Evolutionary conservation across 495 filamentous ascomycete species (phyloP).

Genomic region (Geoglossum glabrum): DNA sequence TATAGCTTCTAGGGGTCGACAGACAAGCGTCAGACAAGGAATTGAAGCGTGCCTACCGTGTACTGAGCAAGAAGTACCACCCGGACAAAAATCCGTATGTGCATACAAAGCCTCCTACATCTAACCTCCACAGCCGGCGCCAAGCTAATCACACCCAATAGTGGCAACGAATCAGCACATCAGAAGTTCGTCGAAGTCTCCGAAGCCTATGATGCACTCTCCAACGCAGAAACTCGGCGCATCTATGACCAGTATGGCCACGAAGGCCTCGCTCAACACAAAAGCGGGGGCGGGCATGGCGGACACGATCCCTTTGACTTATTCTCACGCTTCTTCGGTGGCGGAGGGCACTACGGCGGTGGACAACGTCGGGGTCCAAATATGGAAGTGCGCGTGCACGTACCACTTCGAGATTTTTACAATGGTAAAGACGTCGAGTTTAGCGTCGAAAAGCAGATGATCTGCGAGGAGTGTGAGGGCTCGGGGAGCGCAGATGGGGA

Average conservation of each 20-base stretch:
- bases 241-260: conserved; percentile 95
- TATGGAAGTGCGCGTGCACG: conserved; percentile 69
- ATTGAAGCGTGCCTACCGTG: conserved; percentile 91
- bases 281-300: conserved; percentile 40
- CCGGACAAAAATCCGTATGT: conserved; percentile 96
- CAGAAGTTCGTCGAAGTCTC: conserved; percentile 90
- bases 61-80: conserved; percentile 86
- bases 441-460: conserved; percentile 76
- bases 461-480: conserved; percentile 85
- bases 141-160: conserved; percentile 15
- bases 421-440: conserved; percentile 71
- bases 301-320: conserved; percentile 81
- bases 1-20: conserved; percentile 54
- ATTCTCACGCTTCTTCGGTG: conserved; percentile 95
- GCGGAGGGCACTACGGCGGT: conserved; percentile 55
- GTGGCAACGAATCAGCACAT: conserved; percentile 57
- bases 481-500: conserved; percentile 63
- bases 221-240: conserved; percentile 55
- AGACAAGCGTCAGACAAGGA: conserved; percentile 70
- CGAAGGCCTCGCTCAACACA: conserved; percentile 71
- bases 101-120: conserved; percentile 1
- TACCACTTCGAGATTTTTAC: conserved; percentile 86
- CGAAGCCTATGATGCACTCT: conserved; percentile 90
- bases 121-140: neutral
- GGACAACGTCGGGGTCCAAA: conserved; percentile 71